Conservation (phyloP, 2,329 filamentous ascomycete species). For the Clonostachys chloroleuca region DNA sequence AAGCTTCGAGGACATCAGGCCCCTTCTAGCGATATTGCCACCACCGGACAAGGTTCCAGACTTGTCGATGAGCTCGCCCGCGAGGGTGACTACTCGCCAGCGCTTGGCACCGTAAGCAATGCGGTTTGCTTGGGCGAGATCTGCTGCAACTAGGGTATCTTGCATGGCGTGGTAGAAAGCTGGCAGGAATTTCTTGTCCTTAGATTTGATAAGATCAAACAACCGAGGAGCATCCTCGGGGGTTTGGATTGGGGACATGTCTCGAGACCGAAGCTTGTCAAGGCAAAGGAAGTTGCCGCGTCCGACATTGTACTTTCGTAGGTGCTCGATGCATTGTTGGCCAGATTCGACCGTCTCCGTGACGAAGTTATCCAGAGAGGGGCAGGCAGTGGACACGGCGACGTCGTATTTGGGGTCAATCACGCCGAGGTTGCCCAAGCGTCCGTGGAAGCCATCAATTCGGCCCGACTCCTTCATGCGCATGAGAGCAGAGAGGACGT, state of each 20-base stretch:
- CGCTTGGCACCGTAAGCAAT: conserved; percentile 91
- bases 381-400: conserved; percentile 96
- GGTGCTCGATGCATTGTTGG: conserved; percentile 96
- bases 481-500: conserved; percentile 88
- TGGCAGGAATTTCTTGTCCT: conserved; percentile 79
- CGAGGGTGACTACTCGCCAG: conserved; percentile 95
- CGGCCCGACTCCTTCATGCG: conserved; percentile 92
- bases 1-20: conserved; percentile 95
- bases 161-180: conserved; percentile 96
- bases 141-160: conserved; percentile 88
- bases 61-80: conserved; percentile 94
- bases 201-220: conserved; percentile 88
- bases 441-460: conserved; percentile 94
- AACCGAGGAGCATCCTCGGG: conserved; percentile 89
- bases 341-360: conserved; percentile 94
- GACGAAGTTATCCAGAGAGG: conserved; percentile 89
- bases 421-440: conserved; percentile 87
- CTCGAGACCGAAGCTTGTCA: conserved; percentile 76
- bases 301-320: conserved; percentile 95
- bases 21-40: conserved; percentile 83
- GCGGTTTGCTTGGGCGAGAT: conserved; percentile 92
- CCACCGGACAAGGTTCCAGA: conserved; percentile 99
- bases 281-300: conserved; percentile 96
- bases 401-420: conserved; percentile 95
- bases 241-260: conserved; percentile 76